These are phyloP conservation scores for Lentinula boryana DNA, from an alignment of 768 basidiomycete genomes.

Conservation along the genomic window DNA sequence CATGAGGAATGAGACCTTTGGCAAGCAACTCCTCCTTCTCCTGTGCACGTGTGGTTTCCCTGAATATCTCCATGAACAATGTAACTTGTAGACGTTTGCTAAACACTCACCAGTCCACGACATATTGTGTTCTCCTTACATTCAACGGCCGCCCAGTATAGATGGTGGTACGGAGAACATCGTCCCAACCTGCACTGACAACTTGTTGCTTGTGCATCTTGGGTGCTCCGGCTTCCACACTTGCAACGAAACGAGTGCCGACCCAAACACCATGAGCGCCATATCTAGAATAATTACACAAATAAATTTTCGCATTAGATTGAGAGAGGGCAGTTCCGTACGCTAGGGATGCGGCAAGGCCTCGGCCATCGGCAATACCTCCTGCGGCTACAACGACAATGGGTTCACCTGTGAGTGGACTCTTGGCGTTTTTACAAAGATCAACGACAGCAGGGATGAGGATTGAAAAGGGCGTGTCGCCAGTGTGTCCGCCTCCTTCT, in stretches of 20 bases:
- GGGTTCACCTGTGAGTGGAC: conserved; percentile 73
- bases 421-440: conserved; percentile 59
- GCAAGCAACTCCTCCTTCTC: conserved; percentile 57
- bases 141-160: conserved; percentile 78
- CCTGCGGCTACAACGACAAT: conserved; percentile 80
- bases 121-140: conserved; percentile 77
- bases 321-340: conserved; percentile 20
- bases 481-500: conserved; percentile 87
- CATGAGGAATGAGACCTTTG: conserved; percentile 70
- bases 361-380: conserved; percentile 78
- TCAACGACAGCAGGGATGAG: conserved; percentile 82
- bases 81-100: background rate
- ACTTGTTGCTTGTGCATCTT: conserved; percentile 66
- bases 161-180: conserved; percentile 62
- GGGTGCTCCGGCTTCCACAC: conserved; percentile 75
- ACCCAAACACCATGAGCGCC: conserved; percentile 88
- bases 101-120: conserved; percentile 55
- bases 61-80: conserved; percentile 15
- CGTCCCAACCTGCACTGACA: conserved; percentile 69
- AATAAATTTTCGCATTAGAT: background rate
- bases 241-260: conserved; percentile 81
- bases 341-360: conserved; percentile 70
- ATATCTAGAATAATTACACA: conserved; percentile 35
- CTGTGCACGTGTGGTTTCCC: conserved; percentile 55
- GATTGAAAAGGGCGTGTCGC: conserved; percentile 75